A percentile compares a stretch with the other conserved stretches of the same genome.
phyloP scores from a whole-genome alignment of 1,139 yeast genomes.

The Geotrichum citri-aurantii region DNA sequence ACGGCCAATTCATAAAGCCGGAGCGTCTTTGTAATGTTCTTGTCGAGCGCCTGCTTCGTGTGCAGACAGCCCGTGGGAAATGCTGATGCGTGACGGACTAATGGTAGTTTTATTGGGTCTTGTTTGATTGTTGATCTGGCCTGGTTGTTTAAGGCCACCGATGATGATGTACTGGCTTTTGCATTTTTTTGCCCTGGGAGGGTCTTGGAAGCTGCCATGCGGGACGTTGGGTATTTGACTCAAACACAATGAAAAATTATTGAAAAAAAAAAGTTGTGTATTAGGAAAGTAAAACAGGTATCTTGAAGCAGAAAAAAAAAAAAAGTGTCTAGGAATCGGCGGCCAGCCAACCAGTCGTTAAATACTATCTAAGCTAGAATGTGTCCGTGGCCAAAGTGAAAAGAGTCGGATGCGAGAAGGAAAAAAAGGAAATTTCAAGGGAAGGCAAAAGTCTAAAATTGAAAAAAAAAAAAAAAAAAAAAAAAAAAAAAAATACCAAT shows the following conservation, averaged over 20 bases:
- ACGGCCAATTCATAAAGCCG: slow-evolving; percentile 24
- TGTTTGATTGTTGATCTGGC: background rate
- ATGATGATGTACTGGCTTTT: background rate
- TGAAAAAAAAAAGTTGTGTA: background rate
- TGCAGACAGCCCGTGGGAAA: slow-evolving; percentile 9
- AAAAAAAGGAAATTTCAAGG: background rate
- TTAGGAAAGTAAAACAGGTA: background rate
- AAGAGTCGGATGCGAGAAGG: background rate
- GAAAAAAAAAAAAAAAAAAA: background rate
- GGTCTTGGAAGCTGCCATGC: slow-evolving; percentile 13
- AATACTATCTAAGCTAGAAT: background rate
- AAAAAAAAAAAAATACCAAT: background rate
- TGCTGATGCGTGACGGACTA: background rate
- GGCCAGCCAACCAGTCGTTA: background rate
- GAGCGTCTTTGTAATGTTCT: slow-evolving; percentile 11
- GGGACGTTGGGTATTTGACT: background rate
- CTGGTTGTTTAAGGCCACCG: background rate
- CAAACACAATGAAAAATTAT: background rate
- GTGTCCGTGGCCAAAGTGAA: background rate
- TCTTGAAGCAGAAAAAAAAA: background rate
- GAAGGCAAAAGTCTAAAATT: background rate
- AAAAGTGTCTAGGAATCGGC: background rate
- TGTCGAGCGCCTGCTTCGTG: background rate
- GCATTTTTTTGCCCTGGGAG: slow-evolving; percentile 12
- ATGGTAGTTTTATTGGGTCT: background rate